Percentiles rank a stretch among this genome's conserved stretches.
phyloP scores from a whole-genome alignment of 1,284 basidiomycete species.

The Moniliella sp. region DNA sequence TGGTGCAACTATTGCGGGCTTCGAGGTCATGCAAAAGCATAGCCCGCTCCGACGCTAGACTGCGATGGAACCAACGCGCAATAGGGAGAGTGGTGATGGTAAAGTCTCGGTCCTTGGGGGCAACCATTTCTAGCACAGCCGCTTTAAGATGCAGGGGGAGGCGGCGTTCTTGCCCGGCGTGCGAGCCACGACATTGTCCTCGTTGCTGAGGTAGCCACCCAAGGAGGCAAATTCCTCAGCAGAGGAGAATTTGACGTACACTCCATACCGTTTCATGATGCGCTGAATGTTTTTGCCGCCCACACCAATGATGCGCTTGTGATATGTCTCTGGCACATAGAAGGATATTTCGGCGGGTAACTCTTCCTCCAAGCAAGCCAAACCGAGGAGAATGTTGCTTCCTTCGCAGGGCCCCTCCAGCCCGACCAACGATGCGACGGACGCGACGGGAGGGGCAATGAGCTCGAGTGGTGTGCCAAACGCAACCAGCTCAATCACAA shows the following conservation, averaged over 20 bases:
- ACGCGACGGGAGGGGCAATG: too few species aligned
- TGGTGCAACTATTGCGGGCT: slow-evolving; percentile 79
- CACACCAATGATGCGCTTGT: slow-evolving; percentile 96
- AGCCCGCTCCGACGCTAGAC: slow-evolving; percentile 75
- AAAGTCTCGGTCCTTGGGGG: slow-evolving; percentile 93
- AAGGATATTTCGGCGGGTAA: slow-evolving; percentile 95
- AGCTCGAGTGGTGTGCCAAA: too few species aligned
- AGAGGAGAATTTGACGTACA: slow-evolving; percentile 93
- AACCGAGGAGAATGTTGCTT: slow-evolving; percentile 57
- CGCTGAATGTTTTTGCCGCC: slow-evolving; percentile 93
- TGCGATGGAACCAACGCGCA: slow-evolving; percentile 79
- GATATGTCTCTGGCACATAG: slow-evolving; percentile 91
- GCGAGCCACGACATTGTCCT: slow-evolving; percentile 89
- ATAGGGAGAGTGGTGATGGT: slow-evolving; percentile 78
- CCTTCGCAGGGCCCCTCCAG: too few species aligned
- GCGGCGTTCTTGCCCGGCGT: slow-evolving; percentile 93
- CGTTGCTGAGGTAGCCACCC: slow-evolving; percentile 87
- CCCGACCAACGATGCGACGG: too few species aligned
- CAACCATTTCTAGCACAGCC: slow-evolving; percentile 89
- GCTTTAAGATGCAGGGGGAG: slow-evolving; percentile 87
- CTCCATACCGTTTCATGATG: slow-evolving; percentile 98
- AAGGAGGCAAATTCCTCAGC: slow-evolving; percentile 86
- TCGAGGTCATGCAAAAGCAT: slow-evolving; percentile 95
- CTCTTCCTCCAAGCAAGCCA: slow-evolving; percentile 84
- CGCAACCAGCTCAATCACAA: slow-evolving; percentile 62